Evolutionary conservation across 768 basidiomycete species (phyloP).

Genomic region (Pulveroboletus frians): DNA sequence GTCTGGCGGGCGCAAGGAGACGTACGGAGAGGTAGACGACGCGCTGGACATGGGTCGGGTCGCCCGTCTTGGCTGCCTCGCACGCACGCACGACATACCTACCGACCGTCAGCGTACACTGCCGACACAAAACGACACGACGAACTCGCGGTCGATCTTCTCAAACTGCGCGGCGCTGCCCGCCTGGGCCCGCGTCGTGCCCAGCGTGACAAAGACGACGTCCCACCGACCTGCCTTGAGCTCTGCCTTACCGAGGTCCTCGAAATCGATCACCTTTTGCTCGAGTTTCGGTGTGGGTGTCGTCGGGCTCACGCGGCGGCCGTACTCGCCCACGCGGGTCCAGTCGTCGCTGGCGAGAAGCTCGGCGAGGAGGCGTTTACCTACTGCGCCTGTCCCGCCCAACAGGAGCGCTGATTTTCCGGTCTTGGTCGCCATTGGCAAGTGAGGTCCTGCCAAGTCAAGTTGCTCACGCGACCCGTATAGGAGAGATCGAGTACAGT

Average conservation of each 20-base stretch:
- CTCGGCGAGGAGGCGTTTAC: conserved; percentile 54
- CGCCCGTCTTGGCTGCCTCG: conserved; percentile 51
- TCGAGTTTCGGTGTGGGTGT: no score
- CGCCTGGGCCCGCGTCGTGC: conserved; percentile 56
- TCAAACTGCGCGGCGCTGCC: conserved; percentile 65
- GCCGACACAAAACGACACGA: neutral
- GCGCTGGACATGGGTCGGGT: conserved; percentile 45
- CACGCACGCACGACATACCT: conserved; percentile 78
- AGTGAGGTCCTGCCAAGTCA: no score
- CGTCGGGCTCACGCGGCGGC: conserved; percentile 61
- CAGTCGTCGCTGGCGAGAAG: conserved; percentile 55
- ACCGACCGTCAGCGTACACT: neutral
- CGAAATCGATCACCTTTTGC: conserved; percentile 66
- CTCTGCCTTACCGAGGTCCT: conserved; percentile 50
- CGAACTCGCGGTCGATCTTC: conserved; percentile 73
- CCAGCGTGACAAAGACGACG: conserved; percentile 71
- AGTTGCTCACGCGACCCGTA: no score
- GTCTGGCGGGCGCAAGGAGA: neutral
- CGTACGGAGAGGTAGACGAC: conserved; percentile 63
- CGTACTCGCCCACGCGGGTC: conserved; percentile 62
- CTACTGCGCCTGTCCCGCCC: conserved; percentile 71
- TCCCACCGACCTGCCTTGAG: conserved; percentile 61
- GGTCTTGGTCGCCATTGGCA: neutral
- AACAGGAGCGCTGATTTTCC: conserved; percentile 57
- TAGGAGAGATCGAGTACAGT: no score